phyloP scores from a whole-genome alignment of 805 yeast genomes.

The Zygosaccharomyces bisporus region DNA sequence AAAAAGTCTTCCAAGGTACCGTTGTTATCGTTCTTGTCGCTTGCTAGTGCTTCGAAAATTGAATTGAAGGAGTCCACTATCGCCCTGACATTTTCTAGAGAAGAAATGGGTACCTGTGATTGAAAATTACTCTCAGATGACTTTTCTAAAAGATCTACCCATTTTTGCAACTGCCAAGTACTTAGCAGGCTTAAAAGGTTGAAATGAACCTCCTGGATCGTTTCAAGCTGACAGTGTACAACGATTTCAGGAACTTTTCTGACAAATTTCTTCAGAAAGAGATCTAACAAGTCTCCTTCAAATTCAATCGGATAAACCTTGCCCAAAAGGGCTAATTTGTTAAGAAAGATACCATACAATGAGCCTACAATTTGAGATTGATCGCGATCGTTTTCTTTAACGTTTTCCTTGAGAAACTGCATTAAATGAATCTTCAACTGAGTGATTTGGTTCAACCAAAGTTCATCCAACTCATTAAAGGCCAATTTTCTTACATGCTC shows the following conservation, averaged over 20 bases:
- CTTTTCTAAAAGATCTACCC: conserved; percentile 27
- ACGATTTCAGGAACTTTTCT: conserved; percentile 15
- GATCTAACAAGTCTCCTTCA: conserved; percentile 17
- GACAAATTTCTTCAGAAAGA: conserved; percentile 20
- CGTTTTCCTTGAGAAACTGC: conserved; percentile 25
- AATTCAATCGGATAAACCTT: conserved; percentile 29
- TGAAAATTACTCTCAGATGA: conserved; percentile 1
- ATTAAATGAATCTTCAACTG: conserved; percentile 22
- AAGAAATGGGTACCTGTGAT: conserved; percentile 9
- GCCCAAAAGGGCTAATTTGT: conserved; percentile 30
- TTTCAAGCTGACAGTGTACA: conserved; percentile 12
- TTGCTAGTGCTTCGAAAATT: conserved; percentile 9
- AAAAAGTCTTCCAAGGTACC: conserved; percentile 5
- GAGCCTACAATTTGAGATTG: conserved; percentile 12
- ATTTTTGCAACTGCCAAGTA: conserved; percentile 32
- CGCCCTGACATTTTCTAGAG: conserved; percentile 13
- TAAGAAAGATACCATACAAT: conserved; percentile 26
- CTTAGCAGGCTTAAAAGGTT: conserved; percentile 26
- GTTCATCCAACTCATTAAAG: conserved; percentile 24
- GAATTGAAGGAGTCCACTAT: conserved; percentile 20
- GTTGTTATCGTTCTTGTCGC: conserved; percentile 4
- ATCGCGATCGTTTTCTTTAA: conserved; percentile 10
- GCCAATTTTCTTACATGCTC: conserved; percentile 22
- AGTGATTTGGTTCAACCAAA: conserved; percentile 26
- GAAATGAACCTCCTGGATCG: conserved; percentile 22